Evolutionary conservation across 2,329 filamentous ascomycete genomes (phyloP).

Genomic region (Leptographium lundbergii): DNA sequence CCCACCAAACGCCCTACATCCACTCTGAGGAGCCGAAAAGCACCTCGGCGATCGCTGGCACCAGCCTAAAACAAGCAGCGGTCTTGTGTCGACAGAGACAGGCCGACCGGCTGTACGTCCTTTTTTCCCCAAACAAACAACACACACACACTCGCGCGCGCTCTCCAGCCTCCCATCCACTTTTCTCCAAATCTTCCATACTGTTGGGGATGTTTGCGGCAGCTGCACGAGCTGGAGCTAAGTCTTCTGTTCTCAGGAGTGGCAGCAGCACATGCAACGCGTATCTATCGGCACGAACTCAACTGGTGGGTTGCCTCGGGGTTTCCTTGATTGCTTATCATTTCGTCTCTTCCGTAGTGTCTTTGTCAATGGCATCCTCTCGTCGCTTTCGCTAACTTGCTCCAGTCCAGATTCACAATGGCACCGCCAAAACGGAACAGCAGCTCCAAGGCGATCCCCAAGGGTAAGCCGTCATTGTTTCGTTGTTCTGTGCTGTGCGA

Average conservation of each 20-base stretch:
- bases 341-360: no score
- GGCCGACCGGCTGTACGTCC: not conserved
- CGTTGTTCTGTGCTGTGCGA: slow-evolving; percentile 23
- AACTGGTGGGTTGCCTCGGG: slow-evolving; percentile 7
- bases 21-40: slow-evolving; percentile 6
- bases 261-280: slow-evolving; percentile 1
- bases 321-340: no score
- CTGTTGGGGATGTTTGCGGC: slow-evolving; percentile 22
- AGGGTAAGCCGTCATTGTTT: slow-evolving; percentile 25
- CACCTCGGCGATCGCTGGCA: slow-evolving; percentile 11
- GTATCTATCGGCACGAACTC: slow-evolving; percentile 10
- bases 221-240: slow-evolving; percentile 22
- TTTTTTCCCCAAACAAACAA: not conserved
- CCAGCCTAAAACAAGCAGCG: not conserved
- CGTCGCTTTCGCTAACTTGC: not conserved
- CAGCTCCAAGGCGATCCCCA: slow-evolving; percentile 29
- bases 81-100: not conserved
- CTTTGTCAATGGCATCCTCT: no score
- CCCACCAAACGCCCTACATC: not conserved
- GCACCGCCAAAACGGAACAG: slow-evolving; percentile 40
- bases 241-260: slow-evolving; percentile 20
- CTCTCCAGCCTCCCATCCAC: not conserved
- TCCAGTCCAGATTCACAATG: slow-evolving; percentile 27
- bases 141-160: no score
- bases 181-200: not conserved